A percentile compares a stretch with the other conserved stretches of the same genome.
Conservation (phyloP, 176 grass and related monocot species). For the Oryza officinalis region DNA sequence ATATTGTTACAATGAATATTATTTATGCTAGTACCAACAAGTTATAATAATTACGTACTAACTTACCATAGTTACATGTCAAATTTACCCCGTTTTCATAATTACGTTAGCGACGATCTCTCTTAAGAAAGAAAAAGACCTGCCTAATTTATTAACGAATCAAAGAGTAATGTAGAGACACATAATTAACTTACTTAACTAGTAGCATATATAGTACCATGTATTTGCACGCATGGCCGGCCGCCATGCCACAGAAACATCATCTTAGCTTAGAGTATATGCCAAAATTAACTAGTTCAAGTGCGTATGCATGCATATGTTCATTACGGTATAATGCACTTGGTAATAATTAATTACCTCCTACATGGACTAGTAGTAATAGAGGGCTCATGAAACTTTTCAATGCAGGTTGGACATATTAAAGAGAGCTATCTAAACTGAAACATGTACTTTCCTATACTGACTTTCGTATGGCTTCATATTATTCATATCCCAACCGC, state of each 20-base stretch:
- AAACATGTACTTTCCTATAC: not conserved
- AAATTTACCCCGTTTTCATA: not conserved
- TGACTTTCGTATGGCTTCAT: constrained; percentile 4
- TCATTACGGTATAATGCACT: not conserved
- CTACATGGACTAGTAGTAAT: not conserved
- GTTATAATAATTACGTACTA: not conserved
- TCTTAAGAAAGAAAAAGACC: not conserved
- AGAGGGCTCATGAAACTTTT: not conserved
- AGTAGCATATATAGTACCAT: no score
- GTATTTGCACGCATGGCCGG: no score
- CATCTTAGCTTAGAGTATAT: not conserved
- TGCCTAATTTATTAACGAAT: not conserved
- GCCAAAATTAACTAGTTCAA: not conserved
- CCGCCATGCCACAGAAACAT: no score
- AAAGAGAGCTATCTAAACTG: not conserved
- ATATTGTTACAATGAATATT: not conserved
- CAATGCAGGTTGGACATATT: not conserved
- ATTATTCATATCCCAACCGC: constrained; percentile 9
- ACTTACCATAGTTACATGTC: not conserved
- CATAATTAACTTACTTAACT: no score
- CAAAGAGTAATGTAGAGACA: not conserved
- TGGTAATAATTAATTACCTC: not conserved
- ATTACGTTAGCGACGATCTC: not conserved
- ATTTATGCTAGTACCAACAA: not conserved
- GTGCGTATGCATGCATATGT: not conserved